Conservation (phyloP, 257 asterid species). For the Salvia rosmarinus region DNA sequence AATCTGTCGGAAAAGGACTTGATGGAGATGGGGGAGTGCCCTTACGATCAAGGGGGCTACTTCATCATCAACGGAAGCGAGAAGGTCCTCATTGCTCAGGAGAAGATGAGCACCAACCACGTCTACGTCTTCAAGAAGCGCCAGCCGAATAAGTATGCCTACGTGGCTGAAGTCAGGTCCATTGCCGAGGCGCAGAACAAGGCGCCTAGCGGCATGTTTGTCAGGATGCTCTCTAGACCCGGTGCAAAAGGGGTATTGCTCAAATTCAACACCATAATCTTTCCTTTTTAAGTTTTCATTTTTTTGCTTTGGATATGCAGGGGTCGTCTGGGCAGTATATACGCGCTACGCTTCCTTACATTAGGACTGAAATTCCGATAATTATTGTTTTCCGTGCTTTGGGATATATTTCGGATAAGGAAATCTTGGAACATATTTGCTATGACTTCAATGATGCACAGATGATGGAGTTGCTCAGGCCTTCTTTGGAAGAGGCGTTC, state of each 20-base stretch:
- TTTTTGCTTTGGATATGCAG: conserved; percentile 45
- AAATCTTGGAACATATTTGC: conserved; percentile 83
- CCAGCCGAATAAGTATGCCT: conserved; percentile 95
- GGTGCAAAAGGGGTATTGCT: conserved; percentile 77
- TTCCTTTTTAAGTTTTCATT: too few relatives aligned
- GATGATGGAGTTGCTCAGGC: conserved; percentile 90
- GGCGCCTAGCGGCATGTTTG: conserved; percentile 91
- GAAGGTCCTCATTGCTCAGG: conserved; percentile 90
- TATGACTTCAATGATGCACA: conserved; percentile 74
- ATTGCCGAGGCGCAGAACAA: conserved; percentile 85
- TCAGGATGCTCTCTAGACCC: conserved; percentile 88
- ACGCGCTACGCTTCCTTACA: conserved; percentile 87
- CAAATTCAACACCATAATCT: neutral
- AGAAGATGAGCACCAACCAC: conserved; percentile 93
- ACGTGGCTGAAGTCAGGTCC: conserved; percentile 78
- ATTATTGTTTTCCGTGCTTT: conserved; percentile 81
- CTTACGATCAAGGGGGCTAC: conserved; percentile 91
- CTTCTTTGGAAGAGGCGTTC: conserved; percentile 89
- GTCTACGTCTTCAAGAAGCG: conserved; percentile 88
- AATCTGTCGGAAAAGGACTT: conserved; percentile 80
- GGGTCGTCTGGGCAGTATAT: conserved; percentile 87
- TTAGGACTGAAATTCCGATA: conserved; percentile 82
- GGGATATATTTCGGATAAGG: conserved; percentile 83
- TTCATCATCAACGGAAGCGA: conserved; percentile 88
- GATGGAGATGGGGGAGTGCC: conserved; percentile 93